Evolutionary conservation across 768 basidiomycete species (phyloP).

Genomic region (Lactarius hatsudake): DNA sequence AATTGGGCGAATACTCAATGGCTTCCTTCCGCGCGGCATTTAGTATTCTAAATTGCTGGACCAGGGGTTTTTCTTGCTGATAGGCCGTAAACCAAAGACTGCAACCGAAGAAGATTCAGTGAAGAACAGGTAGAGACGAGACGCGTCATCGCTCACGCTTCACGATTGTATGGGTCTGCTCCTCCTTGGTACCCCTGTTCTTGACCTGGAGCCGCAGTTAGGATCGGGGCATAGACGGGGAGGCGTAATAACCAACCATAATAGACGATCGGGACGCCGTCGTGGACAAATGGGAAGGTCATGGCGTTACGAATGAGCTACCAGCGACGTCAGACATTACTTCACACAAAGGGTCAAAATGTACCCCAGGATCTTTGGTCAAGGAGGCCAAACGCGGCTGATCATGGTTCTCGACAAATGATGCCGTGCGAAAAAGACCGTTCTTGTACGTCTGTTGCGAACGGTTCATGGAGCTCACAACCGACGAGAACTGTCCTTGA

Average conservation of each 20-base stretch:
- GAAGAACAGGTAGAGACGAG: neutral
- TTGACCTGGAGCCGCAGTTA: constrained; percentile 37
- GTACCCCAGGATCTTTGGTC: constrained; percentile 42
- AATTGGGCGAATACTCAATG: constrained; percentile 41
- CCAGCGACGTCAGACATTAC: neutral
- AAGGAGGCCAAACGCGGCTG: constrained; percentile 47
- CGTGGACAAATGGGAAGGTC: constrained; percentile 48
- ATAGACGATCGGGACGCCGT: constrained; percentile 51
- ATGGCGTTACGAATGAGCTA: constrained; percentile 48
- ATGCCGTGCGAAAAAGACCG: constrained; percentile 42
- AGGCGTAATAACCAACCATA: constrained; percentile 38
- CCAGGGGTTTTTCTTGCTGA: constrained; percentile 47
- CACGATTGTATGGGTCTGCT: constrained; percentile 47
- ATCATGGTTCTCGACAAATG: constrained; percentile 57
- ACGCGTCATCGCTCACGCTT: constrained; percentile 39
- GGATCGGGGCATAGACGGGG: neutral
- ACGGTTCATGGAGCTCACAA: constrained; percentile 32
- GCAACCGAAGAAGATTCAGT: neutral
- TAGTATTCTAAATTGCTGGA: constrained; percentile 45
- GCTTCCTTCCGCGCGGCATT: constrained; percentile 55
- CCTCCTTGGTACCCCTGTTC: constrained; percentile 51
- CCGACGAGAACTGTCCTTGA: constrained; percentile 35
- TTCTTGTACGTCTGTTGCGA: constrained; percentile 41
- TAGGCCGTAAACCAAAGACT: constrained; percentile 64
- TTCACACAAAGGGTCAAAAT: constrained; percentile 20